A percentile compares a stretch with the other conserved stretches of the same genome.
These are phyloP conservation scores for Nothophoma quercina DNA, from an alignment of 2,329 filamentous ascomycete genomes.

Conservation along the genomic window DNA sequence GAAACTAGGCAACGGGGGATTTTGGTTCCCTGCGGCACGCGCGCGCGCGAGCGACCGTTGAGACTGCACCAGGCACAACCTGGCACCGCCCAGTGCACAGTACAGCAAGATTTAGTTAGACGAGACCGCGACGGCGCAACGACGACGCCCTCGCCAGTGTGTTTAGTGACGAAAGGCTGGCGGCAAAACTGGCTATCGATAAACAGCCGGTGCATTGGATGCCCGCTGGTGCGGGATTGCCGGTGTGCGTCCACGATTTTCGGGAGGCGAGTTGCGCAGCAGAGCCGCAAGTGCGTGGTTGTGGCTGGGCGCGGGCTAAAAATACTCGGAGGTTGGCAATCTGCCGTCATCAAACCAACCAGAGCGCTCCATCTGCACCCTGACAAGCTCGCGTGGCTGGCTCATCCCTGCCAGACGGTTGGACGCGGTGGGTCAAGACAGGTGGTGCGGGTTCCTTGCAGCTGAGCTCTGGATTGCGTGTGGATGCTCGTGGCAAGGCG, in stretches of 20 bases:
- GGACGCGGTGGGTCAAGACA: neutral
- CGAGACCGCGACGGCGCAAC: too few species aligned
- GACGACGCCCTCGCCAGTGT: neutral
- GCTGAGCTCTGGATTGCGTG: slow-evolving; percentile 3
- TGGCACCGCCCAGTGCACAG: neutral
- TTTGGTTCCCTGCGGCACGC: neutral
- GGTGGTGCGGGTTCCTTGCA: slow-evolving; percentile 11
- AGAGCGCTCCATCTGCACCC: too few species aligned
- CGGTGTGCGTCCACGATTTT: neutral
- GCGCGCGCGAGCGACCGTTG: slow-evolving; percentile 1
- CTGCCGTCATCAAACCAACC: neutral
- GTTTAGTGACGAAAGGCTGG: neutral
- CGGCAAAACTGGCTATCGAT: slow-evolving; percentile 1
- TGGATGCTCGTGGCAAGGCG: neutral
- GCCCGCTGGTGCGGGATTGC: slow-evolving; percentile 7
- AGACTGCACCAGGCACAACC: neutral
- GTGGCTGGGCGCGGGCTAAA: neutral
- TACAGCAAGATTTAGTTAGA: too few species aligned
- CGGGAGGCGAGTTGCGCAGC: slow-evolving; percentile 8
- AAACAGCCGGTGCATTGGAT: slow-evolving; percentile 1
- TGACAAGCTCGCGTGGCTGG: slow-evolving; percentile 6
- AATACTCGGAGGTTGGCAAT: slow-evolving; percentile 7
- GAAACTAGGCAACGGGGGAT: neutral
- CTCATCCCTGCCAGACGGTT: neutral
- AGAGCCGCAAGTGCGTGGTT: slow-evolving; percentile 13